Base-by-base conservation (phyloP, 164 flowering plant genomes). In the Warburgia ugandensis region DNA sequence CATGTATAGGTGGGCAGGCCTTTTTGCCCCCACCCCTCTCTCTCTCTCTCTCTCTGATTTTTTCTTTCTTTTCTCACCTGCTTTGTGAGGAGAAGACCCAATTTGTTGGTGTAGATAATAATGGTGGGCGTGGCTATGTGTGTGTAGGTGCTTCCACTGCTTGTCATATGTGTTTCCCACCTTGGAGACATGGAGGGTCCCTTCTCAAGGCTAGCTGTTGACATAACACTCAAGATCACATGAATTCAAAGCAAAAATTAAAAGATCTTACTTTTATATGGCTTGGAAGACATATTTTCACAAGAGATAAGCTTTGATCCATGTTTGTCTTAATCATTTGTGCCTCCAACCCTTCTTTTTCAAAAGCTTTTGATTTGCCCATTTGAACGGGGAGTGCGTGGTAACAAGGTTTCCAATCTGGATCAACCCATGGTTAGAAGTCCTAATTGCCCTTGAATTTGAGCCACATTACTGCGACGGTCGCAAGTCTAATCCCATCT, bases 141-240 rank as follows among this genome's bases (percentile, higher is more conserved):
- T 73, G 65, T 69, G 77, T 63, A 58, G 63, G 67, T 68, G 73
- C 71, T 72, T 73, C 71, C 42, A 38, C 63, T 50, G 72, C 67
- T 50, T 39, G 79, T 76, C 79, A 79, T 61, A 43, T 50, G 66
- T 76, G 81, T 56, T 64, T 72, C 77, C 84, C 78, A 73, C 65
- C 63, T 45, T 52, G 71, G 76, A 55, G 74, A 76, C 79, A 73
- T 49, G 40, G 49, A 50, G 75, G 69, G 26, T 71, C 78, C 70
- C 44, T 61, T 42, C 61, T 62, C 42, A 68, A 66, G 69, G 60
- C 55, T 44, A 62, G 59, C 48, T 63, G 64, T 75, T 71, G 78
- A 73, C 73, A 70, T 65, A 62, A 58, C 59, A 63, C 42, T 35
- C 67, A 29, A 30, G 37, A 53, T 48, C 65, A 54, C 57, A 58